These are phyloP conservation scores for Phlegmacium glaucopus DNA, from an alignment of 768 basidiomycete species.

Conservation along the genomic window DNA sequence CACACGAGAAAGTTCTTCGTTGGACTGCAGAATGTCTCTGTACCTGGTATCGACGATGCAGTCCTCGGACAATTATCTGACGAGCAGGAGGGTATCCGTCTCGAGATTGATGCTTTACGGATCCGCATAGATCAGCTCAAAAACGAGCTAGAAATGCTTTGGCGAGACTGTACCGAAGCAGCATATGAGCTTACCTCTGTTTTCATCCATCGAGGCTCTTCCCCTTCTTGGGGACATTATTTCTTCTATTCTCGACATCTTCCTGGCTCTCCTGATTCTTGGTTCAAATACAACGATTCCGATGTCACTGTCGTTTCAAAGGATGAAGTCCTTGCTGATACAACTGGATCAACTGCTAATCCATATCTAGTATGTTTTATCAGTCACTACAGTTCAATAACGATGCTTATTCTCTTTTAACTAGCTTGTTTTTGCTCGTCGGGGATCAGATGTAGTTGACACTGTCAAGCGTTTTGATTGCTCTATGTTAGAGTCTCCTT, in stretches of 20 bases:
- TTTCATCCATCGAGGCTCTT: slow-evolving; percentile 90
- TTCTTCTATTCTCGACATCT: slow-evolving; percentile 93
- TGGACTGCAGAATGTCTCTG: slow-evolving; percentile 35
- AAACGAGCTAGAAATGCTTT: slow-evolving; percentile 66
- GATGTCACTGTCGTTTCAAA: slow-evolving; percentile 74
- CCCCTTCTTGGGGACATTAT: slow-evolving; percentile 88
- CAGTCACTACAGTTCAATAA: background rate
- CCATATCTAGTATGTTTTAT: slow-evolving; percentile 69
- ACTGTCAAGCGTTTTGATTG: slow-evolving; percentile 70
- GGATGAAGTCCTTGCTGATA: slow-evolving; percentile 84
- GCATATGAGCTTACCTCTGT: slow-evolving; percentile 93
- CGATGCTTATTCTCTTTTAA: slow-evolving; percentile 2
- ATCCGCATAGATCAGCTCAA: slow-evolving; percentile 52
- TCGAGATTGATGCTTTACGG: slow-evolving; percentile 57
- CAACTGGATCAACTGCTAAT: slow-evolving; percentile 88
- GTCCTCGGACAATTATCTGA: slow-evolving; percentile 46
- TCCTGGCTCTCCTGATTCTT: slow-evolving; percentile 74
- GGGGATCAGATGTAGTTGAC: slow-evolving; percentile 73
- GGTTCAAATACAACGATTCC: slow-evolving; percentile 98
- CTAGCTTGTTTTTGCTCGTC: slow-evolving; percentile 81
- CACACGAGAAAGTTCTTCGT: slow-evolving; percentile 56
- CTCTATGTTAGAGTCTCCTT: slow-evolving; percentile 20
- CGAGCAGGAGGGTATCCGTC: slow-evolving; percentile 51
- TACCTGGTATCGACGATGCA: slow-evolving; percentile 60
- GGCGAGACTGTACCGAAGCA: slow-evolving; percentile 62